Conservation (phyloP, 192 early-diverging fungal species). For the Podila clonocystis region DNA sequence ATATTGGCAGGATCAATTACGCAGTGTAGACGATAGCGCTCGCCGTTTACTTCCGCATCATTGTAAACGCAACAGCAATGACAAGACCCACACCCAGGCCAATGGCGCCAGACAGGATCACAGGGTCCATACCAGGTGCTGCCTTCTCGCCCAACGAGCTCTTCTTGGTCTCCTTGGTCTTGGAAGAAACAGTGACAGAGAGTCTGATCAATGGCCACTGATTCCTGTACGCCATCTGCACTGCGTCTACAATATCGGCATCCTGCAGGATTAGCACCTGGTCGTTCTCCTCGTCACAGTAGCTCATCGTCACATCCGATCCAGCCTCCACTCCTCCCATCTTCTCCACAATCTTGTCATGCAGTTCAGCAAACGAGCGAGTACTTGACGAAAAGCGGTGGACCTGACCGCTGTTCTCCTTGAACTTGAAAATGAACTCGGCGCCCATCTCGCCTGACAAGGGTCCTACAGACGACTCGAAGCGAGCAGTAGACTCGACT, state of each 20-base stretch:
- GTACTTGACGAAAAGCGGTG: conserved; percentile 71
- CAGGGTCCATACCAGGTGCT: conserved; percentile 18
- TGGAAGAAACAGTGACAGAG: conserved; percentile 31
- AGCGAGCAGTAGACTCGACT: conserved; percentile 21
- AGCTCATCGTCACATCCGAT: conserved; percentile 54
- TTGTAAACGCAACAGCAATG: conserved; percentile 26
- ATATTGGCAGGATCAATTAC: too few relatives aligned
- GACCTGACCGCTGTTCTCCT: conserved; percentile 65
- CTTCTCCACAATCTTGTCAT: conserved; percentile 65
- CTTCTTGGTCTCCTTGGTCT: conserved; percentile 1
- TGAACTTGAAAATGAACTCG: conserved; percentile 71
- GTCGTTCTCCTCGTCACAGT: conserved; percentile 93
- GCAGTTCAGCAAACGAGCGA: conserved; percentile 59
- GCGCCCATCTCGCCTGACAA: conserved; percentile 25
- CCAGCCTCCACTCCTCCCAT: conserved; percentile 49
- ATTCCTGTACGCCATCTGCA: conserved; percentile 68
- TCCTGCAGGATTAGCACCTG: conserved; percentile 77
- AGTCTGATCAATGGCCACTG: conserved; percentile 43
- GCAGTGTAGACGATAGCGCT: too few relatives aligned
- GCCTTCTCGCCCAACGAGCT: background rate
- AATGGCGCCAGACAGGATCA: conserved; percentile 29
- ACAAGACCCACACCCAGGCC: conserved; percentile 39
- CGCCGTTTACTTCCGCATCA: conserved; percentile 37
- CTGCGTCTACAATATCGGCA: conserved; percentile 83
- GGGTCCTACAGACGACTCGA: conserved; percentile 14